These are phyloP conservation scores for Cladophialophora immunda DNA, from an alignment of 2,329 filamentous ascomycete genomes.

Conservation along the genomic window DNA sequence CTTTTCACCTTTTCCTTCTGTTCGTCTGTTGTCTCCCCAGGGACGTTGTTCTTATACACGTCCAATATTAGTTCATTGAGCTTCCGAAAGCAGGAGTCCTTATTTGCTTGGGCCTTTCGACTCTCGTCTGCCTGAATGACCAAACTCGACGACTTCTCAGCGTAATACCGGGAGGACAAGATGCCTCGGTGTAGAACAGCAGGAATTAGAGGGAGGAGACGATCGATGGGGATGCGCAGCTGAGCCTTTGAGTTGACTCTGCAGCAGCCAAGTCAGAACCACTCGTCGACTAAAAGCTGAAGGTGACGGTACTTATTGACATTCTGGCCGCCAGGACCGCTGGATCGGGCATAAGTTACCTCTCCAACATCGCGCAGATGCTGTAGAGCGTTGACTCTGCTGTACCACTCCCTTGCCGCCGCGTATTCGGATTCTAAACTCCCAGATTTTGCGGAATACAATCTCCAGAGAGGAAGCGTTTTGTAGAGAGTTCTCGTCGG, in stretches of 20 bases:
- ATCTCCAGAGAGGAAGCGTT: slow-evolving; percentile 10
- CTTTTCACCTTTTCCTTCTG: slow-evolving; percentile 64
- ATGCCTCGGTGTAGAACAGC: slow-evolving; percentile 62
- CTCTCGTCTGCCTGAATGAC: slow-evolving; percentile 71
- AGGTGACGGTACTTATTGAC: slow-evolving; percentile 69
- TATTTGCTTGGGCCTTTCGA: slow-evolving; percentile 68
- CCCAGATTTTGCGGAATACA: slow-evolving; percentile 22
- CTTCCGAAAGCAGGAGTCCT: slow-evolving; percentile 66
- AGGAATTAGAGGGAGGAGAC: slow-evolving; percentile 64
- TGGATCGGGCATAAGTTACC: slow-evolving; percentile 69
- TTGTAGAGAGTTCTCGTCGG: neutral
- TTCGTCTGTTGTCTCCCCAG: slow-evolving; percentile 67
- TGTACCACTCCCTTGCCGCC: slow-evolving; percentile 66
- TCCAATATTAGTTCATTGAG: slow-evolving; percentile 63
- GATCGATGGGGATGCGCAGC: slow-evolving; percentile 63
- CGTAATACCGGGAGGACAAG: slow-evolving; percentile 63
- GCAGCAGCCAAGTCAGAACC: slow-evolving; percentile 25
- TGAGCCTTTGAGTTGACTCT: slow-evolving; percentile 74
- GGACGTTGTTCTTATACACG: slow-evolving; percentile 61
- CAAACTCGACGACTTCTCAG: slow-evolving; percentile 61
- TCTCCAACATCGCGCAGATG: slow-evolving; percentile 66
- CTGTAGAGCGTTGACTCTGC: slow-evolving; percentile 60
- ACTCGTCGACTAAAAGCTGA: slow-evolving; percentile 10
- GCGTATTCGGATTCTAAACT: slow-evolving; percentile 43
- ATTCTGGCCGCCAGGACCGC: slow-evolving; percentile 72